Base-by-base conservation (phyloP, 2,329 filamentous ascomycete species). In the Diaporthe helianthi region DNA sequence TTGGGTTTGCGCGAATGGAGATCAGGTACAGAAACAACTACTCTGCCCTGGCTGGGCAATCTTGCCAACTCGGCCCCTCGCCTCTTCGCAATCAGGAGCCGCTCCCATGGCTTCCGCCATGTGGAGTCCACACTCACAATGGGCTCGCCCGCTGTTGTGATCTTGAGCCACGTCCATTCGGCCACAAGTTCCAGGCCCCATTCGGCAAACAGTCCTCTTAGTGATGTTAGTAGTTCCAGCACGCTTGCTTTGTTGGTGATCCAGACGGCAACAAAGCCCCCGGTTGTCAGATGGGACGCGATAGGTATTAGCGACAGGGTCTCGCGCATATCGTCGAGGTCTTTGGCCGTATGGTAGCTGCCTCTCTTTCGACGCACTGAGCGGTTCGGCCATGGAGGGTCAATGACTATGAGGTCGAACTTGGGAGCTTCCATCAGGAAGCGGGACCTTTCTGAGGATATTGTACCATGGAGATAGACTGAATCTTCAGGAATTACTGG, bases 371-470 rank as follows among this genome's bases (percentile, higher is more conserved):
- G 84, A 73, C 86, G 86, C 17, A 88, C 92, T 7, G 92, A 94
- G 54, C 89, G 86, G 76, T 93, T 95, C 0, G 92, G 92, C 92
- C 93, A 95, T 1, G 93, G 92, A 3, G 93, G 93, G 76, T 95
- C 92, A 24, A 94, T 80, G 9, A 94, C 77, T 46, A 94, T 83
- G 53, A 94, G 81, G 72, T 92, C 82, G 77, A 95, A 94, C 8
- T 77, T 74, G 24, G 85, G 83, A 2, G 85, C 82, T 3, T 75
- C 76, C 17, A 78, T 73, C 1, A 82, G 72, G 72, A 89, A 85
- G 0, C 72, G 71, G 2, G 76, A 74, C 46, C 82, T 78, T 53
- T 79, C 79, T 6, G 80, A 81, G 71, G 76, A 78, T 72, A 84
- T 85, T 72, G 77, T 83, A 26, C 87, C 86, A 9, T 84, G 77